These are phyloP conservation scores for Silene conica DNA, from an alignment of 148 eudicot genomes.

Conservation along the genomic window DNA sequence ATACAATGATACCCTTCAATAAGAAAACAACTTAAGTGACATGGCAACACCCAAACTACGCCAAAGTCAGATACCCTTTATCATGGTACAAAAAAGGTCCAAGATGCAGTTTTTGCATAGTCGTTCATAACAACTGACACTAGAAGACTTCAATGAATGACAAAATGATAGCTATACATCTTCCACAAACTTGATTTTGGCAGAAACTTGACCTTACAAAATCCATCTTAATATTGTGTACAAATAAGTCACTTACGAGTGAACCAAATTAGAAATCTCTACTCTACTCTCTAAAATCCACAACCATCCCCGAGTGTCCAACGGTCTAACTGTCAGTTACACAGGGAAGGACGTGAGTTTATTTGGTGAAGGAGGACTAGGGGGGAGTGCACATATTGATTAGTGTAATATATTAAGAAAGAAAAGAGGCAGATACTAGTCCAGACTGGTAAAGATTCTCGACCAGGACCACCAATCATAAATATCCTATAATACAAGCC, in stretches of 20 bases:
- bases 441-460: neutral
- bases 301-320: neutral
- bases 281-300: neutral
- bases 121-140: neutral
- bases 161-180: neutral
- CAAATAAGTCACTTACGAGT: neutral
- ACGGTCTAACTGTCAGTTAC: neutral
- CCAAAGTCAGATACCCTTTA: neutral
- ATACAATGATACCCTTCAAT: neutral
- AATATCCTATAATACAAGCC: neutral
- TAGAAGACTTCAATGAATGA: neutral
- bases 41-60: neutral
- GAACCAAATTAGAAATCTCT: neutral
- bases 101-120: neutral
- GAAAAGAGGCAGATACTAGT: neutral
- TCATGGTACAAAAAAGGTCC: neutral
- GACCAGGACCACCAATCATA: neutral
- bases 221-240: too few species aligned
- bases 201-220: neutral
- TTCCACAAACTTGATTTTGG: neutral
- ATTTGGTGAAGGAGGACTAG: neutral
- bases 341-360: too few species aligned
- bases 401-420: neutral
- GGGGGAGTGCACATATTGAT: neutral
- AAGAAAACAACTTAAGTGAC: neutral